Evolutionary conservation across 2,329 filamentous ascomycete species (phyloP), one percentile per base, ranked within the genome.

Genomic region (Penicillium sclerotigenum): DNA sequence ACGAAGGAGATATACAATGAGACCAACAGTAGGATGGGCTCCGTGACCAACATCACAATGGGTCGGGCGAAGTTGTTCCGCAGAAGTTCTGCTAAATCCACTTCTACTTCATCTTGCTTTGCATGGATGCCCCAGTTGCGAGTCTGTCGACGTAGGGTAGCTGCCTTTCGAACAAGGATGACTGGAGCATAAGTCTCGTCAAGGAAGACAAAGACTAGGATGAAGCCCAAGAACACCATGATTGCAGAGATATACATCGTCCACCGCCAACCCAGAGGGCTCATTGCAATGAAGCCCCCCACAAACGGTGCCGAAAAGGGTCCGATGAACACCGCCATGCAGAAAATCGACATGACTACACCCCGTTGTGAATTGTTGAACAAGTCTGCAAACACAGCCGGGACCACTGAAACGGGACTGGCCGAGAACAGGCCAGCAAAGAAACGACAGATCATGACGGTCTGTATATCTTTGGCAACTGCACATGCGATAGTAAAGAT

Each of bases 51-150:
- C 47, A 75, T 59, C 29, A 65, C 61, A 33, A 74, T 36, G 3
- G 73, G 73, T 5, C 79, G 70, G 41, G 71, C 74, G 43, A 81
- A 73, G 56, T 81, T 79, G 56, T 78, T 77, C 2, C 74, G 67
- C 6, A 79, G 58, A 26, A 81, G 59, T 53, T 79, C 75, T 5
- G 65, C 65, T 37, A 80, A 69, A 50, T 79, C 75, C 18, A 81
- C 68, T 58, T 81, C 78, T 31, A 80, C 75, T 72, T 79, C 77
- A 58, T 81, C 79, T 52, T 73, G 72, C 59, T 77, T 80, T 4
- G 81, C 80, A 61, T 84, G 81, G 43, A 84, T 83, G 1, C 79
- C 81, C 81, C 80, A 83, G 54, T 83, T 84, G 54, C 75, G 73
- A 0, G 81, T 84, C 18, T 77, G 62, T 10, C 78, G 73, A n/a